Base-by-base conservation (phyloP, 192 early-diverging fungal species). In the Coemansia asiatica region DNA sequence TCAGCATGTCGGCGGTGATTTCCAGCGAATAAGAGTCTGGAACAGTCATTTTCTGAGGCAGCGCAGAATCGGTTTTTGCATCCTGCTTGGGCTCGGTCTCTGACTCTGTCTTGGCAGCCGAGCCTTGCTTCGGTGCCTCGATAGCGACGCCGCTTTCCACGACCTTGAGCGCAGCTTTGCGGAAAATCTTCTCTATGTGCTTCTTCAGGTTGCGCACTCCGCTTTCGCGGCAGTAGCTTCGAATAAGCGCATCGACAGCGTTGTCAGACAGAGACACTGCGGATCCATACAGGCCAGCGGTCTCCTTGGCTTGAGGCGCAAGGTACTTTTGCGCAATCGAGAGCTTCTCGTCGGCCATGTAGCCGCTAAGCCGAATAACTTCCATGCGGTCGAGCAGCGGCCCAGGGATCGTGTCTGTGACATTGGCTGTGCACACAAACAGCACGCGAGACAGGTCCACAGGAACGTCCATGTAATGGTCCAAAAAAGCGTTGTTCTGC, bases 381-480 rank as follows among this genome's bases (percentile, higher is more conserved):
- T 99, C 97, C 97, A 99, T 99, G 56, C 97, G 91, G 85, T 99
- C 97, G 21, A 98, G 83, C n/a, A 99, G 85, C 40, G 97, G 97
- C 8, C 87, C 94, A 5, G 97, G 97, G 40, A 99, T 99, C 9
- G 97, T 99, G 47, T 99, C 97, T 6, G 95, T 85, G 16, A 92
- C 88, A 65, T 99, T 99, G 46, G 97, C 97, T 1, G 97, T 99
- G 82, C 97, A 99, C 22, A 99, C 95, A 86, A 99, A 99, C 29
- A 99, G 82, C 2, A 99, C 95, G 74, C 96, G 95, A 67, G 97
- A 99, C 27, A 99, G 84, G 70, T 99, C 95, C 12, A 99, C 86
- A 0, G 97, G 95, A 12, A 99, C 92, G 77, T 99, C 97, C 94
- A 99, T 95, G 86, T 99, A 99, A 79, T 99, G 97, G 82, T 99